Evolutionary conservation across 208 protist genomes (phyloP), one percentile per base, ranked within the genome.

Genomic region (Giardia muris): DNA sequence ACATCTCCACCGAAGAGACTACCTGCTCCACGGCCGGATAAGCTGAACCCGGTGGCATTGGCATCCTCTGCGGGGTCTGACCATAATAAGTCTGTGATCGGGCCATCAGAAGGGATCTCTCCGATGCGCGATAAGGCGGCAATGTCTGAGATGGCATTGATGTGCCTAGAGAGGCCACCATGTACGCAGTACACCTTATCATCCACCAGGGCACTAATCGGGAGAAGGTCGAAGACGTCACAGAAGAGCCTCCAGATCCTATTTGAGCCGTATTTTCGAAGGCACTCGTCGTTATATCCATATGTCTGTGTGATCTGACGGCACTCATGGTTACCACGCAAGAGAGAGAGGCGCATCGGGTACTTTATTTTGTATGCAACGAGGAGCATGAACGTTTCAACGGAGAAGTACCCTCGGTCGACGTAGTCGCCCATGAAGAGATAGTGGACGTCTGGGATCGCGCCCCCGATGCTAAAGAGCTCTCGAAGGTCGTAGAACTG

Each of bases 191-290:
- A 95, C 46, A 99, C 97, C 93, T 97, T 96, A 92, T 98, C 96
- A 86, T 99, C 98, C 48, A 99, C 96, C 0, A 99, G 92, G 46
- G 98, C 98, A 43, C 97, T 96, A 0, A 99, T 95, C 3, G 97
- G 96, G 2, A 99, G 95, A 92, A 98, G 98, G 94, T 99, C 98
- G 93, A 99, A 99, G 30, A 99, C 97, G 92, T 99, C 98, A 0
- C 98, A 99, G 94, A 97, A 99, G 94, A 99, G 99, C 44, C 97
- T 95, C 99, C 99, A 99, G 44, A 99, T 98, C 93, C 98, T 99
- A n/a, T 98, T 98, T 86, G 96, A 97, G 46, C 97, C 98, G 94
- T 98, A 99, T 95, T 99, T 99, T 90, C 97, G 95, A 90, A 98
- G 95, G 93, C 97, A 99, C 94, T 99, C 98, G 94, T 99, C 98